Conservation (phyloP, 352 stramenopile genomes). For the Globisporangium paroecandrum region DNA sequence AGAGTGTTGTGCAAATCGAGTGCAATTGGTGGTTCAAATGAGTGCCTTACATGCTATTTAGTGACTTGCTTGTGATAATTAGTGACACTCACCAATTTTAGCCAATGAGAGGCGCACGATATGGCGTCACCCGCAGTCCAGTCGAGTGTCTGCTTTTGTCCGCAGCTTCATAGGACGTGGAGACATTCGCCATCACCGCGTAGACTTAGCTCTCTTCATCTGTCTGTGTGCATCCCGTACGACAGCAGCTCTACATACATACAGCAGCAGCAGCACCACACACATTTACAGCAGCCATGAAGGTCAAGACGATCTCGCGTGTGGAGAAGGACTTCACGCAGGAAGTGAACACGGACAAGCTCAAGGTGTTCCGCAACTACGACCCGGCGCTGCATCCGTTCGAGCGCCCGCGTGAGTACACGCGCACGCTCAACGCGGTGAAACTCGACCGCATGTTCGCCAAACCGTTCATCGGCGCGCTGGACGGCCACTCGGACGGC, state of each 20-base stretch:
- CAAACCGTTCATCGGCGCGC: slow-evolving; percentile 96
- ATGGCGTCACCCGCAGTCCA: slow-evolving; percentile 5
- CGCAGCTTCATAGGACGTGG: slow-evolving; percentile 2
- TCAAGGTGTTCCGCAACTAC: slow-evolving; percentile 95
- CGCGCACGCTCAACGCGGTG: slow-evolving; percentile 93
- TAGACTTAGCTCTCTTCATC: neutral
- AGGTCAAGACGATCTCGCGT: slow-evolving; percentile 98
- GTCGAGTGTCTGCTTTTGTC: slow-evolving; percentile 2
- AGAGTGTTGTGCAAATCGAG: neutral
- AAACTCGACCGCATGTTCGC: slow-evolving; percentile 99
- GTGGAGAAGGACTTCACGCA: slow-evolving; percentile 93
- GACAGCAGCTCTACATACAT: neutral
- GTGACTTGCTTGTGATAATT: neutral
- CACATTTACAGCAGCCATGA: slow-evolving; percentile 76
- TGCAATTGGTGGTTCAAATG: neutral
- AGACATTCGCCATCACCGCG: slow-evolving; percentile 4
- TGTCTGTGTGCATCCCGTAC: neutral
- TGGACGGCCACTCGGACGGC: slow-evolving; percentile 97
- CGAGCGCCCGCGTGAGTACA: slow-evolving; percentile 93
- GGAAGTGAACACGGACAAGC: slow-evolving; percentile 92
- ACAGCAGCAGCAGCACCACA: neutral
- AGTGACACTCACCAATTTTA: neutral
- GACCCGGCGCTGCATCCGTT: slow-evolving; percentile 95
- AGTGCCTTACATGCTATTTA: neutral
- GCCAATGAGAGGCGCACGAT: neutral